phyloP scores from a whole-genome alignment of 2,329 filamentous ascomycete genomes.

The Sarocladium strictum region DNA sequence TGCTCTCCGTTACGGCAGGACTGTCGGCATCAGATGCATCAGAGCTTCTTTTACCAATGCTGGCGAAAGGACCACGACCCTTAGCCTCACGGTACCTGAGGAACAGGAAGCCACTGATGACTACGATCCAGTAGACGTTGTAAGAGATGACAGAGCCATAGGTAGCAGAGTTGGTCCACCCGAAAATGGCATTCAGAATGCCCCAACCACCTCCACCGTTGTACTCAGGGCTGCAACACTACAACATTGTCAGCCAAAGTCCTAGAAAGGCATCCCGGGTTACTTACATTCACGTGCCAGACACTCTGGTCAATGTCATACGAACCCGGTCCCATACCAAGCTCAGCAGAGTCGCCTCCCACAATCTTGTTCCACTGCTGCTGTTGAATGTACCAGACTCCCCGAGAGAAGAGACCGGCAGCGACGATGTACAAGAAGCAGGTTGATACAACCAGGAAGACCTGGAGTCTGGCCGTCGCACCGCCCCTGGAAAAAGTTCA shows the following conservation, averaged over 20 bases:
- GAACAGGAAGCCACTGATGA: conserved; percentile 3
- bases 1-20: not conserved
- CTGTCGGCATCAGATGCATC: not conserved
- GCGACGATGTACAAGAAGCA: conserved; percentile 81
- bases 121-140: conserved; percentile 74
- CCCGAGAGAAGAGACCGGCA: conserved; percentile 73
- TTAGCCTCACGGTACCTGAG: not conserved
- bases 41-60: not conserved
- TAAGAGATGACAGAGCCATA: conserved; percentile 84
- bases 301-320: conserved; percentile 75
- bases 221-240: conserved; percentile 71
- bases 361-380: conserved; percentile 62
- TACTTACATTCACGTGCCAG: conserved; percentile 73
- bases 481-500: too few species aligned
- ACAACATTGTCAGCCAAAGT: conserved; percentile 8
- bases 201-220: conserved; percentile 78
- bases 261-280: not conserved
- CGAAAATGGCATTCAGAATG: conserved; percentile 78
- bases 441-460: conserved; percentile 77
- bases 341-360: conserved; percentile 48
- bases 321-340: conserved; percentile 59
- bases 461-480: conserved; percentile 45
- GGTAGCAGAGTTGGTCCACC: conserved; percentile 84
- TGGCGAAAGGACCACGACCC: not conserved
- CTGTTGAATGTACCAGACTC: conserved; percentile 68